A percentile compares a stretch with the other conserved stretches of the same genome.
Conservation (phyloP, 2,329 filamentous ascomycete genomes). For the Pseudogymnoascus sp. region DNA sequence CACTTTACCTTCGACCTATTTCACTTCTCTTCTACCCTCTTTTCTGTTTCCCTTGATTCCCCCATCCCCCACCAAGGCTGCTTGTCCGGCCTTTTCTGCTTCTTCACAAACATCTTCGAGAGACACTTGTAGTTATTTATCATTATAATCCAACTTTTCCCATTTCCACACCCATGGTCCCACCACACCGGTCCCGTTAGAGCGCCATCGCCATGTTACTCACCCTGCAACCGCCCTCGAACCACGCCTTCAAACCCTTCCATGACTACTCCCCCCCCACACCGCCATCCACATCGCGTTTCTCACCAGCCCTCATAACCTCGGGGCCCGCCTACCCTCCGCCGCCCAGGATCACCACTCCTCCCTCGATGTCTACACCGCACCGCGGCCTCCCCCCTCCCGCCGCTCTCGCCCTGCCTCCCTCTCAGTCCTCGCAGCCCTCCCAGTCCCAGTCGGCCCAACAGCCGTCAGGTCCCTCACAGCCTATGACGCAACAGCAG, state of each 20-base stretch:
- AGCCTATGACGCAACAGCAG: conserved; percentile 31
- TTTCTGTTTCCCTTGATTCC: not conserved
- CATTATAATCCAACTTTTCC: conserved; percentile 8
- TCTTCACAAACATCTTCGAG: conserved; percentile 7
- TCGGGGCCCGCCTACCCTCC: conserved; percentile 27
- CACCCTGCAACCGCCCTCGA: conserved; percentile 40
- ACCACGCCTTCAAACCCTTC: conserved; percentile 39
- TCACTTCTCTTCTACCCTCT: conserved; percentile 7
- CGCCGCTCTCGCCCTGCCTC: conserved; percentile 54
- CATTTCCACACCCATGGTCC: conserved; percentile 1
- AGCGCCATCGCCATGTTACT: conserved; percentile 38
- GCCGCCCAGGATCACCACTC: conserved; percentile 37
- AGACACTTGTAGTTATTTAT: conserved; percentile 7
- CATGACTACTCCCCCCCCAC: conserved; percentile 40
- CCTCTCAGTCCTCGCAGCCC: conserved; percentile 62
- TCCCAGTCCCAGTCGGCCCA: conserved; percentile 40
- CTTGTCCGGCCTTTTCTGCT: not conserved
- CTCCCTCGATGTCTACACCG: conserved; percentile 58
- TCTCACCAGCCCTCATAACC: conserved; percentile 32
- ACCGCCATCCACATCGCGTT: conserved; percentile 33
- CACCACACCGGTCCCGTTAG: conserved; percentile 4
- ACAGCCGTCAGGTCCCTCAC: conserved; percentile 14
- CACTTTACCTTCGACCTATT: not conserved
- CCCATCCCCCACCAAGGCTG: not conserved
- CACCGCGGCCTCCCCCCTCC: conserved; percentile 63